These are phyloP conservation scores for Botrytis hyacinthi DNA, from an alignment of 2,329 filamentous ascomycete species.

Conservation along the genomic window DNA sequence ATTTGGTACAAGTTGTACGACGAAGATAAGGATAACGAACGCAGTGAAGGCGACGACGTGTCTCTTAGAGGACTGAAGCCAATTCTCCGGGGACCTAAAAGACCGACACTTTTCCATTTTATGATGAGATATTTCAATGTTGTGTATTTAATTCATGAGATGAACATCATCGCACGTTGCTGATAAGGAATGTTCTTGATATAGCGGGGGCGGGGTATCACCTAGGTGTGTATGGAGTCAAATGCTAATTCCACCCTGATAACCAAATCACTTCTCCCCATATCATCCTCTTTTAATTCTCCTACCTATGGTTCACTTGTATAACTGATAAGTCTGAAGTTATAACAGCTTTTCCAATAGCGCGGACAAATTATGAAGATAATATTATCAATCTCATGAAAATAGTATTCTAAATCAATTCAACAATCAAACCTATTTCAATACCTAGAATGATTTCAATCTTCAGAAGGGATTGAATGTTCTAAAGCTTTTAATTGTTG, in stretches of 20 bases:
- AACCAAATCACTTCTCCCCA: not conserved
- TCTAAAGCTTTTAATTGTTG: not conserved
- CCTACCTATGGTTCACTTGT: no score
- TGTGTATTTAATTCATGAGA: not conserved
- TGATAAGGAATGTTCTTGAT: not conserved
- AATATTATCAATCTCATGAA: not conserved
- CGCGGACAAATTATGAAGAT: not conserved
- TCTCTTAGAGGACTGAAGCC: not conserved
- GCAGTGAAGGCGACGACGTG: not conserved
- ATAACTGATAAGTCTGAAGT: no score
- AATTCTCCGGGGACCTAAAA: not conserved
- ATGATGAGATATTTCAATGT: not conserved
- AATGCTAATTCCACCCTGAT: not conserved
- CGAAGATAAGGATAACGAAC: not conserved
- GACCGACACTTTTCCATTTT: not conserved
- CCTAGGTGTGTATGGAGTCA: not conserved
- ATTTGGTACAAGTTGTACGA: not conserved
- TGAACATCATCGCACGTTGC: not conserved
- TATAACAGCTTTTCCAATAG: not conserved
- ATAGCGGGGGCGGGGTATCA: not conserved
- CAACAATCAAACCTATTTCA: not conserved
- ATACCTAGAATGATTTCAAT: not conserved
- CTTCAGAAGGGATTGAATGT: not conserved
- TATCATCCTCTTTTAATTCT: no score
- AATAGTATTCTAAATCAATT: no score